Base-by-base conservation (phyloP, 2,329 filamentous ascomycete genomes). In the Xylariales sp. region DNA sequence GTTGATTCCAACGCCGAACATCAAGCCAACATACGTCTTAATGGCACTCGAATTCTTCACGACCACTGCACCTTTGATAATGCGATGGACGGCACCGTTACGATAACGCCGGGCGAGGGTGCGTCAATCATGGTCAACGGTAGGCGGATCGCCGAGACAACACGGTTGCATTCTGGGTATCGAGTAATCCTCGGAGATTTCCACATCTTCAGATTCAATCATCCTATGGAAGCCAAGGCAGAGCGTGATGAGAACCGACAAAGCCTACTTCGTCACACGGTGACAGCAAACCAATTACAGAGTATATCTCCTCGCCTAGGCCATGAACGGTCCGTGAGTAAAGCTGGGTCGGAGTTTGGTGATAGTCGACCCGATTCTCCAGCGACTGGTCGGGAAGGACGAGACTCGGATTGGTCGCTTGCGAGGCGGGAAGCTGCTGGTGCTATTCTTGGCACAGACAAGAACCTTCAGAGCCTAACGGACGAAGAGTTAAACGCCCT, bases 81-180 rank as follows among this genome's bases (percentile, higher is more conserved):
- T 75, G 82, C 80, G 32, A 83, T 91, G 3, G 95, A 99, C 75
- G 96, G 95, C 62, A 90, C 92, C 2, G 96, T 99, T n/a, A 97
- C 93, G 0, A 85, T 99, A 23, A 87, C 97, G 39, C 96, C 96
- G 0, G 91, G 87, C 69, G 93, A 97, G 74, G 93, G 93, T n/a
- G 96, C 96, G 0, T 93, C 94, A 10, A 93, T 99, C 65, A 99
- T 99, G 96, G 93, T 99, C 60, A 99, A 99, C 75, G 96, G 96
- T 65, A 88, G 95, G 71, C 91, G 94, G 18, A 92, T 98, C 62
- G 89, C 94, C 62, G 94, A 94, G 75, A 90, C 94, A 0, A 94
- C 91, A 72, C 89, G 94, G 71, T 84, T 99, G 50, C 91, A 94
- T 76, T 97, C 94, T 75, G 96, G 96, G 5, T 97, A 94, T 78